Base-by-base conservation (phyloP, 2,329 filamentous ascomycete genomes). In the Alternaria brassicae region DNA sequence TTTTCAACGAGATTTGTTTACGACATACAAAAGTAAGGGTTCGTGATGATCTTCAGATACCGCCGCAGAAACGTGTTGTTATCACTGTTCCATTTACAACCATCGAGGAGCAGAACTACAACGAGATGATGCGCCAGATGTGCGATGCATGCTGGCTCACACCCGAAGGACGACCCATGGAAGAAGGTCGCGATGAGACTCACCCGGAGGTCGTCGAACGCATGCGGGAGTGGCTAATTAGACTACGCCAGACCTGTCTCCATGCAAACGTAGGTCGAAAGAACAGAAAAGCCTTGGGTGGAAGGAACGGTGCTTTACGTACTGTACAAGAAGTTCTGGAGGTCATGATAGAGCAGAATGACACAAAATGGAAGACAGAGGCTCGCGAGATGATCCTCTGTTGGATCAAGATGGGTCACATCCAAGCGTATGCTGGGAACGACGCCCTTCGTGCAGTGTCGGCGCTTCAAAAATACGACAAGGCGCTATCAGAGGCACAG, bases 21-120 rank as follows among this genome's bases (percentile, higher is more conserved):
- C 88, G 95, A 1, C 94, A 99, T 74, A 96, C 89, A 2, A 99
- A 98, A 76, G 87, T 89, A 23, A 83, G 87, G 23, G 88, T 98
- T 8, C 86, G 92, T 36, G 83, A 90, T 58, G 93, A 99, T 70
- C 83, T 98, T 36, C 82, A 83, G 2, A 78, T 99, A 10, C 95
- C 95, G 9, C 83, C 87, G 0, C 95, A 99, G 72, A 93, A 91
- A 71, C 88, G 95, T 9, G 89, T 92, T 62, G 89, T 96, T 10
- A 91, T 98, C 58, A 95, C 90, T 1, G 88, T 97, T 75, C 92
- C 95, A 0, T 96, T 98, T 71, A 95, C 91, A 0, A 87, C 91
- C 0, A 86, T 98, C 10, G 95, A 98, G 73, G 91, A 97, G 72
- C 92, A 97, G 72, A 88, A 96, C 71, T 98, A 98, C 71, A 83